Evolutionary conservation across 306 rosid genomes (phyloP).

Genomic region (Pyrus communis): DNA sequence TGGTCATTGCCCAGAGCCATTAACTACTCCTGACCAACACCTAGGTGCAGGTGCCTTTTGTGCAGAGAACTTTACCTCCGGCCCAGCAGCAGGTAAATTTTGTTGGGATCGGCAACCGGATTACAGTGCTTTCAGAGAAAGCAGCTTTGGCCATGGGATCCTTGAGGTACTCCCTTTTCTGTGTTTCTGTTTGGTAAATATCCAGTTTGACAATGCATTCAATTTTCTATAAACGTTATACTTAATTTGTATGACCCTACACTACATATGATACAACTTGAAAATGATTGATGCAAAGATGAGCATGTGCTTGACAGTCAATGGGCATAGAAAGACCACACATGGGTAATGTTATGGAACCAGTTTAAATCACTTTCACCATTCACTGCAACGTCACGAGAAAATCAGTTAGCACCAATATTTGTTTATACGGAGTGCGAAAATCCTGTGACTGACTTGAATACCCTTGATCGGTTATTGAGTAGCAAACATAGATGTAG

Average conservation of each 20-base stretch:
- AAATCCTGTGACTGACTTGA: neutral
- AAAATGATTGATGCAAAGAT: neutral
- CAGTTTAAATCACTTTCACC: no score
- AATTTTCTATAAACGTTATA: neutral
- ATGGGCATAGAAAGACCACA: neutral
- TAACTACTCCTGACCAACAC: no score
- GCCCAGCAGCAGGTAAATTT: constrained; percentile 54
- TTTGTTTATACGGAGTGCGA: no score
- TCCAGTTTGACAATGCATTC: neutral
- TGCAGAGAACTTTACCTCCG: constrained; percentile 18
- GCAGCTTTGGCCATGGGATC: constrained; percentile 78
- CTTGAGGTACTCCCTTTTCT: constrained; percentile 44
- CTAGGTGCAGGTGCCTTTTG: no score
- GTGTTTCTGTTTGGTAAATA: neutral
- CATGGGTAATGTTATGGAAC: no score
- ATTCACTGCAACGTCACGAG: no score
- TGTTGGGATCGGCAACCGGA: constrained; percentile 78
- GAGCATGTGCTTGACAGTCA: neutral
- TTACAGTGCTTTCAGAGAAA: constrained; percentile 67
- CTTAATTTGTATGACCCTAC: neutral
- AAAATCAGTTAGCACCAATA: no score
- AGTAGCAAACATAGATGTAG: neutral
- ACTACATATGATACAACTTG: neutral
- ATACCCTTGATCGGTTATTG: no score
- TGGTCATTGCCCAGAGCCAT: no score